Conservation (phyloP, 805 yeast species). For the Candida patagonica region DNA sequence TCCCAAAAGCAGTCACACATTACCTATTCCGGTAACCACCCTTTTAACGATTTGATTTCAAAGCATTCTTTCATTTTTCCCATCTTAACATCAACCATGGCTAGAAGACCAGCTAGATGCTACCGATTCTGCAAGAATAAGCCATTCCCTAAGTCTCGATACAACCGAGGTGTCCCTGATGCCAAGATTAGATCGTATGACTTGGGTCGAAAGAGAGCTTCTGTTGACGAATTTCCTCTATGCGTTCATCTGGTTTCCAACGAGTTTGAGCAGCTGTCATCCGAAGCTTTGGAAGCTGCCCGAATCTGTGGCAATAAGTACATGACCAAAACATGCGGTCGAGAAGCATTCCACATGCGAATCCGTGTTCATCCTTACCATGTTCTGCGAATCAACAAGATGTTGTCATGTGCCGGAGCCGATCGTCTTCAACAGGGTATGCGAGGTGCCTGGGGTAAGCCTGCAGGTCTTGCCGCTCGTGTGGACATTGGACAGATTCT, state of each 20-base stretch:
- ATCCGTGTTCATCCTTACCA: slow-evolving; percentile 99
- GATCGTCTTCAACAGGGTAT: slow-evolving; percentile 99
- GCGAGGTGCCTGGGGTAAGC: slow-evolving; percentile 99
- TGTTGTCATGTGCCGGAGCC: slow-evolving; percentile 99
- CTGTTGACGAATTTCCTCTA: slow-evolving; percentile 98
- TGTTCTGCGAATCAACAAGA: slow-evolving; percentile 99
- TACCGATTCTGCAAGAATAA: slow-evolving; percentile 99
- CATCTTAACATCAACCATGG: slow-evolving; percentile 52
- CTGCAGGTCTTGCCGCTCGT: slow-evolving; percentile 99
- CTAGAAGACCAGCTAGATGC: slow-evolving; percentile 99
- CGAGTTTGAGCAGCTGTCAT: slow-evolving; percentile 98
- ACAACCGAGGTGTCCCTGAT: slow-evolving; percentile 99
- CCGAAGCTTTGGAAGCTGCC: slow-evolving; percentile 99
- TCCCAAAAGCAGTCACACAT: slow-evolving; percentile 1
- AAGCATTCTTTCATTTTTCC: slow-evolving; percentile 1
- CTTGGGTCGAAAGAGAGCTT: slow-evolving; percentile 99
- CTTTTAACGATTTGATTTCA: background rate
- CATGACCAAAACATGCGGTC: slow-evolving; percentile 94
- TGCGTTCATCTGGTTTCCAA: slow-evolving; percentile 99
- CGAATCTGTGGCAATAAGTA: slow-evolving; percentile 99
- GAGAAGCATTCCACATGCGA: slow-evolving; percentile 99
- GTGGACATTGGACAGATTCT: slow-evolving; percentile 97
- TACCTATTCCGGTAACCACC: background rate
- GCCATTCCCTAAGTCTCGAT: slow-evolving; percentile 99
- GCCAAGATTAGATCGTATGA: slow-evolving; percentile 98